Evolutionary conservation across 129 eudicot species (phyloP), one percentile per base, ranked within the genome.

Genomic region (Glebionis coronaria): DNA sequence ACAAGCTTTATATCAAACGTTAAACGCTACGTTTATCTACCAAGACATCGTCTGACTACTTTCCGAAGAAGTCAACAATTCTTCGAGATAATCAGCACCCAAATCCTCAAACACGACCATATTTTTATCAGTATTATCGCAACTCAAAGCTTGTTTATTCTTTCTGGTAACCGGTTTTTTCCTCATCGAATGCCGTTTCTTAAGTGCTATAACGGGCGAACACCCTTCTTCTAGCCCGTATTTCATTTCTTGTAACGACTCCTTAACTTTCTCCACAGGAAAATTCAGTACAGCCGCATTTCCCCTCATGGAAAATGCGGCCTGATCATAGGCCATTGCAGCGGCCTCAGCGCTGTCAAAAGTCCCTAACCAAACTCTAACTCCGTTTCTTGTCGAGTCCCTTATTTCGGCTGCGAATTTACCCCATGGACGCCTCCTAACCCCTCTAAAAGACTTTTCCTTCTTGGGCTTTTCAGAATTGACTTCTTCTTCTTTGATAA

Each of bases 351-450:
- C 92, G 3, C 95, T 84, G 18, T 87, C 92, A 20, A 69, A 90
- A 14, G 97, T 90, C 2, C 97, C 97, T 0, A 90, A 82, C 97
- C 97, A 87, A 52, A 81, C 46, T 2, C 97, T 88, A 0, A 89
- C 95, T 3, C 97, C 97, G 25, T 85, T 81, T 13, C 85, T 58
- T 4, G 79, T 79, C 1, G 97, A 92, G 45, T 90, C 97, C 1
- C 97, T 91, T 67, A 90, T 90, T 72, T 90, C 97, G 0, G 97
- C 97, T 2, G 97, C 97, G 61, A 61, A 90, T 9, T 87, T 79
- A 4, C 95, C 97, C 97, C 97, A 87, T 11, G 97, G 97, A 59
- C 97, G 81, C 71, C 88, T 53, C 5, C 97, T 71, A 7, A 90
- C 84, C 5, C 97, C 97, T 13, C 97, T 40, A 64, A 73, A 90